A percentile compares a stretch with the other conserved stretches of the same genome.
phyloP scores from a whole-genome alignment of 2,329 filamentous ascomycete species.

The Pseudocercospora fuligena region DNA sequence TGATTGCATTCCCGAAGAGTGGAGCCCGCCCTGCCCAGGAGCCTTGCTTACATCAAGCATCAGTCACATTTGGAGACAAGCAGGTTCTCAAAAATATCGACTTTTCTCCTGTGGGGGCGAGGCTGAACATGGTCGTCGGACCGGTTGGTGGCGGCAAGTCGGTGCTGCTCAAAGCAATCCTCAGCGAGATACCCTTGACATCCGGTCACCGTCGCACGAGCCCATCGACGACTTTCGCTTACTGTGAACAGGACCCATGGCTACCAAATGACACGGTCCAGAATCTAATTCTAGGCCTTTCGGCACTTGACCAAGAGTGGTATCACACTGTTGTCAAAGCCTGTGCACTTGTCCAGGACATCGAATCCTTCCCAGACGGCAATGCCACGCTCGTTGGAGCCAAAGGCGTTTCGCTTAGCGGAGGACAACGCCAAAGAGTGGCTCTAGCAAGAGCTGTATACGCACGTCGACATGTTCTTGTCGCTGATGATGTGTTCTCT shows the following conservation, averaged over 20 bases:
- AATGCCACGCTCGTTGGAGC: slow-evolving; percentile 82
- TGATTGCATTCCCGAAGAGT: neutral
- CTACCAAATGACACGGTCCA: slow-evolving; percentile 27
- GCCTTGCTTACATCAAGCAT: slow-evolving; percentile 5
- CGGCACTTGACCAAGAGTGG: slow-evolving; percentile 62
- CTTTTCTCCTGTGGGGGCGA: neutral
- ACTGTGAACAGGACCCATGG: slow-evolving; percentile 29
- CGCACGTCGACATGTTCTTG: slow-evolving; percentile 74
- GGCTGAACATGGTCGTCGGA: slow-evolving; percentile 20
- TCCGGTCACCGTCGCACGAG: slow-evolving; percentile 5
- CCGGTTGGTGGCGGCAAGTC: slow-evolving; percentile 24
- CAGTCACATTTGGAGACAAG: slow-evolving; percentile 11
- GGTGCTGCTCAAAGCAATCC: slow-evolving; percentile 20
- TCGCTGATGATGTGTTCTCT: slow-evolving; percentile 80
- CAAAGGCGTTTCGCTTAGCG: slow-evolving; percentile 82
- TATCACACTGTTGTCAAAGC: slow-evolving; percentile 73
- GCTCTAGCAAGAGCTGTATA: slow-evolving; percentile 81
- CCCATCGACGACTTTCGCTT: slow-evolving; percentile 11
- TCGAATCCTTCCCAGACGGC: slow-evolving; percentile 76
- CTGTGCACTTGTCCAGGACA: slow-evolving; percentile 75
- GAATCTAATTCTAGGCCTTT: slow-evolving; percentile 21
- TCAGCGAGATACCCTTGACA: slow-evolving; percentile 19
- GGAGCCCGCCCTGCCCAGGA: neutral
- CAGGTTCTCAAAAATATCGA: slow-evolving; percentile 15
- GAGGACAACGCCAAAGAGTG: slow-evolving; percentile 82